Base-by-base conservation (phyloP, 78 protist genomes). In the Monocercomonoides exilis region DNA sequence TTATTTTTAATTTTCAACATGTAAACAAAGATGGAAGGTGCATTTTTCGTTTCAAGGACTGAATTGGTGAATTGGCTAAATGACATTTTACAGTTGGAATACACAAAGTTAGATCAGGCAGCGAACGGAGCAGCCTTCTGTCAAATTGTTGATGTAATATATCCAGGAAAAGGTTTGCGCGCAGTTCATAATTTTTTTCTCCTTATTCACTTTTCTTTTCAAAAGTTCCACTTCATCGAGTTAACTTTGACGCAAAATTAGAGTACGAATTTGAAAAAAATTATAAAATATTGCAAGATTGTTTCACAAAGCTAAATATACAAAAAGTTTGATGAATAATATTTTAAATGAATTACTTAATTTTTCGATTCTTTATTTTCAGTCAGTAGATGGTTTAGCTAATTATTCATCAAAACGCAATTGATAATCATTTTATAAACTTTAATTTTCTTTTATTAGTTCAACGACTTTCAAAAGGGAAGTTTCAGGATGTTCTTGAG, bases 401-500 rank as follows among this genome's bases (percentile, higher is more conserved):
- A 29, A 11, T 77, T 4, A 43, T 44, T 81, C 36, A 46, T 84
- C 42, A 11, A 3, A 54, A 54, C 70, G 70, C 70, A 54, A 29
- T 29, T 11, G 70, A 29, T 11, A 54, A 29, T 54, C 38, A 54
- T 54, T 11, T 11, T 54, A 54, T 54, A 21, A 54, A 54, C 70
- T 54, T 21, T 54, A 77, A 89, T 91, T 3, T 36, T 0, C 86
- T 94, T 54, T 54, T 21, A 46, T 93, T 92, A 1, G 94, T 96
- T n/a, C 90, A 90, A 21, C 80, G 88, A 43, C 80, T 96, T 29
- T 86, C 91, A 35, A 94, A 95, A 80, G 93, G 93, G 44, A 91
- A 91, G 35, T 93, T 89, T 86, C 97, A 94, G 89, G 97, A 94
- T 64, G 95, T 94, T 87, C 91, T 96, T 1, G 98, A 96, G 41